Evolutionary conservation across 73 alveolate species (phyloP).

Genomic region (Paramecium tetraurelia): DNA sequence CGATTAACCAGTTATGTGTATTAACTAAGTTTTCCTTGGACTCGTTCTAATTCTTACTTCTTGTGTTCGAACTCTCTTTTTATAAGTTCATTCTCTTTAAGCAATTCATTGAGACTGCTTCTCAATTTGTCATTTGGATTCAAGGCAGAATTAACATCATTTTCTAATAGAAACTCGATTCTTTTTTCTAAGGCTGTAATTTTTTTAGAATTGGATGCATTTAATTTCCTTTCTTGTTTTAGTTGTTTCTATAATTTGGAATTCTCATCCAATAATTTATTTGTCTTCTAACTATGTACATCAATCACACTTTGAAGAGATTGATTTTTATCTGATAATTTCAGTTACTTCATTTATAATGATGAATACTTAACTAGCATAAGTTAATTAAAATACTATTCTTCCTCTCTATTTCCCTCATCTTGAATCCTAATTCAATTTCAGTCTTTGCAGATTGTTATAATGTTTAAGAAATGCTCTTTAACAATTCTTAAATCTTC

Average conservation of each 20-base stretch:
- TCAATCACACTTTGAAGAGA: slow-evolving; percentile 52
- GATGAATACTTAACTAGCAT: slow-evolving; percentile 28
- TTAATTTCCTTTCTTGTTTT: slow-evolving; percentile 45
- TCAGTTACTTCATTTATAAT: slow-evolving; percentile 17
- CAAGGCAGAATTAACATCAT: slow-evolving; percentile 51
- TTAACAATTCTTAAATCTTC: slow-evolving; percentile 32
- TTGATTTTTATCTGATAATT: slow-evolving; percentile 47
- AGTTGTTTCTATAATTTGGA: slow-evolving; percentile 3
- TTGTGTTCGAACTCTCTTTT: slow-evolving; percentile 56
- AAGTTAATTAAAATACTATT: slow-evolving; percentile 8
- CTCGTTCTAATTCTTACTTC: slow-evolving; percentile 59
- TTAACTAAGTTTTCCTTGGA: slow-evolving; percentile 39
- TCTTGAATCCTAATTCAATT: slow-evolving; percentile 58
- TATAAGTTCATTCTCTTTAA: slow-evolving; percentile 54
- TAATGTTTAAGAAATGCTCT: slow-evolving; percentile 32
- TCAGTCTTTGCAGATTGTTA: slow-evolving; percentile 56
- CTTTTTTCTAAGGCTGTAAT: slow-evolving; percentile 56
- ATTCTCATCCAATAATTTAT: slow-evolving; percentile 52
- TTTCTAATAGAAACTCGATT: slow-evolving; percentile 51
- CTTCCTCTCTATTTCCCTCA: slow-evolving; percentile 58
- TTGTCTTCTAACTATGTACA: slow-evolving; percentile 2
- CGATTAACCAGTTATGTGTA: slow-evolving; percentile 30
- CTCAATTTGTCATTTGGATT: slow-evolving; percentile 63
- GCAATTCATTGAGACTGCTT: slow-evolving; percentile 44
- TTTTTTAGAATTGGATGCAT: slow-evolving; percentile 40